These are phyloP conservation scores for Calonectria leucothoes DNA, from an alignment of 2,329 filamentous ascomycete genomes.

Conservation along the genomic window DNA sequence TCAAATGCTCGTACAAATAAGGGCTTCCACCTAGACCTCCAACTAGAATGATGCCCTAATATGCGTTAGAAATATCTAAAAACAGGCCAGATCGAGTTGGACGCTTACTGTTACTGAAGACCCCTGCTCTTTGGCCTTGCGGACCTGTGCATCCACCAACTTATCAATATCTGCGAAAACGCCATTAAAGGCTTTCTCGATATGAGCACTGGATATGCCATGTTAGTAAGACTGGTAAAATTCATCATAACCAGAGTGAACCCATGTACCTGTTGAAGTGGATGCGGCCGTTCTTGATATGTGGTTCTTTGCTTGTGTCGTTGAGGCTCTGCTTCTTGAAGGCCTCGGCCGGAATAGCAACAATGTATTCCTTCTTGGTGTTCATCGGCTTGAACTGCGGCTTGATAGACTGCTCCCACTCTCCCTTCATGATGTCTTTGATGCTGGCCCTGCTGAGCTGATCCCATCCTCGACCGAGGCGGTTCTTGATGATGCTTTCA, in stretches of 20 bases:
- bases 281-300: slow-evolving; percentile 11
- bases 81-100: too few species aligned
- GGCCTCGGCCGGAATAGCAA: slow-evolving; percentile 16
- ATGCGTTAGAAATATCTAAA: not conserved
- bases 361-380: slow-evolving; percentile 21
- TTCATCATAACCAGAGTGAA: too few species aligned
- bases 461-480: slow-evolving; percentile 8
- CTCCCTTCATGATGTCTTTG: slow-evolving; percentile 19
- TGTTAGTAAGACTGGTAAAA: not conserved
- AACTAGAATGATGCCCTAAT: slow-evolving; percentile 12
- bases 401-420: slow-evolving; percentile 25
- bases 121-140: not conserved
- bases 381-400: slow-evolving; percentile 17
- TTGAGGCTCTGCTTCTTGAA: not conserved
- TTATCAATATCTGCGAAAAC: not conserved
- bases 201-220: not conserved
- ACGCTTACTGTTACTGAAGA: not conserved
- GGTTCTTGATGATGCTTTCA: not conserved
- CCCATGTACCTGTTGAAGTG: slow-evolving; percentile 5
- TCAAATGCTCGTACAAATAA: slow-evolving; percentile 1
- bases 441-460: slow-evolving; percentile 7
- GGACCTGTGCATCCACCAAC: not conserved
- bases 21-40: slow-evolving; percentile 7
- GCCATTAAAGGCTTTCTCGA: not conserved
- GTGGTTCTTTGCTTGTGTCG: not conserved